Evolutionary conservation across 345 rosid species (phyloP).

Genomic region (Moringa oleifera): DNA sequence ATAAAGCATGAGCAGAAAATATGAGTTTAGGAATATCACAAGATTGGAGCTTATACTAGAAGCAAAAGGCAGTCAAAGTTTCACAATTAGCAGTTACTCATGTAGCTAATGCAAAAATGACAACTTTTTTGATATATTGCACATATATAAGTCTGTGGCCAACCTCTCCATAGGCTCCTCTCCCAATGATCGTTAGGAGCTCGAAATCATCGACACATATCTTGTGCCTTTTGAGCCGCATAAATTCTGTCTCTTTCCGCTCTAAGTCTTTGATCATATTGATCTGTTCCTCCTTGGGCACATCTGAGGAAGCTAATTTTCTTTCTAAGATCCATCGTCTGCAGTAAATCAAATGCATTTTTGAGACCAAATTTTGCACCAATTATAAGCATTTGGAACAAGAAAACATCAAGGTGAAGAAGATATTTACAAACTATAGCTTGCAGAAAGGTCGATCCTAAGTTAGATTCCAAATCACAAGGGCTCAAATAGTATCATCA

Average conservation of each 20-base stretch:
- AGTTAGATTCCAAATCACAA: constrained; percentile 6
- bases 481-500: constrained; percentile 8
- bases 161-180: constrained; percentile 99
- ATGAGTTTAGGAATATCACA: constrained; percentile 6
- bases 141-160: constrained; percentile 20
- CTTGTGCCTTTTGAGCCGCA: constrained; percentile 92
- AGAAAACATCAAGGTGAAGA: constrained; percentile 9
- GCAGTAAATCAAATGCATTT: constrained; percentile 23
- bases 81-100: not conserved
- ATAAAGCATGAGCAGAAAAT: constrained; percentile 12
- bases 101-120: constrained; percentile 8
- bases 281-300: constrained; percentile 83
- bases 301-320: constrained; percentile 81
- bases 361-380: not conserved
- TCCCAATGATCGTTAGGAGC: constrained; percentile 80
- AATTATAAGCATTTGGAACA: not conserved
- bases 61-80: not conserved
- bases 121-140: not conserved
- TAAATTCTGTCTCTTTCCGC: constrained; percentile 91
- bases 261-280: constrained; percentile 87
- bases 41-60: constrained; percentile 3
- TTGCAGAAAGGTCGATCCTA: not conserved
- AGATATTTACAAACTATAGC: constrained; percentile 4
- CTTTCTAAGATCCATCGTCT: constrained; percentile 96
- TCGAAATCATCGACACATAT: constrained; percentile 91